These are phyloP conservation scores for Scutellaria galericulata DNA, from an alignment of 257 asterid species.

Conservation along the genomic window DNA sequence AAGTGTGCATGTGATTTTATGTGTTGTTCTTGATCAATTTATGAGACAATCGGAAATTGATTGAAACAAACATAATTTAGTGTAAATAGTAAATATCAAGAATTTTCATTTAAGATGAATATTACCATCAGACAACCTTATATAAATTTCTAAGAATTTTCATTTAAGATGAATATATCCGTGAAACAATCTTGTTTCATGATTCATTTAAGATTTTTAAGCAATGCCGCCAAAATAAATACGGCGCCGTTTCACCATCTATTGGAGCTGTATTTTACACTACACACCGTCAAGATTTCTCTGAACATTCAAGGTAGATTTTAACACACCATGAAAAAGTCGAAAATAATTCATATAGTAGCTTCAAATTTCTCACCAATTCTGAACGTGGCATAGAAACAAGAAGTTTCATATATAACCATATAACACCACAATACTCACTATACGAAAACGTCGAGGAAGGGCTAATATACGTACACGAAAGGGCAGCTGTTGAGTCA, in stretches of 20 bases:
- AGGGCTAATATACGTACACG: constrained; percentile 24
- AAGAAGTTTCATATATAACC: constrained; percentile 23
- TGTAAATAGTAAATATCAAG: no score
- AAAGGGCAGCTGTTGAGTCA: constrained; percentile 11
- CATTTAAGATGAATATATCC: no score
- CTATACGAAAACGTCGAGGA: constrained; percentile 13
- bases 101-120: no score
- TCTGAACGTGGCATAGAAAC: constrained; percentile 25
- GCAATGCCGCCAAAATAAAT: background rate
- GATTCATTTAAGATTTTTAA: no score
- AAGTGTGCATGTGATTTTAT: no score
- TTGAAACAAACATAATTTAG: no score
- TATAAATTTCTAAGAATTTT: no score
- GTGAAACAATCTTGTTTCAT: no score
- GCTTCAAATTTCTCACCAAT: constrained; percentile 10
- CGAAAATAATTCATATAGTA: background rate
- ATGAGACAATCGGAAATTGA: no score
- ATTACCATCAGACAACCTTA: no score
- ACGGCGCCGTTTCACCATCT: constrained; percentile 2
- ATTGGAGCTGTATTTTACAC: background rate
- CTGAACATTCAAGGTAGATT: constrained; percentile 12
- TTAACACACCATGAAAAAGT: background rate
- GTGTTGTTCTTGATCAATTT: no score
- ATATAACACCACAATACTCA: constrained; percentile 13
- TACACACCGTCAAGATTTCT: background rate